Evolutionary conservation across 2,329 filamentous ascomycete species (phyloP).

Genomic region (Scortechinia acanthostroma): DNA sequence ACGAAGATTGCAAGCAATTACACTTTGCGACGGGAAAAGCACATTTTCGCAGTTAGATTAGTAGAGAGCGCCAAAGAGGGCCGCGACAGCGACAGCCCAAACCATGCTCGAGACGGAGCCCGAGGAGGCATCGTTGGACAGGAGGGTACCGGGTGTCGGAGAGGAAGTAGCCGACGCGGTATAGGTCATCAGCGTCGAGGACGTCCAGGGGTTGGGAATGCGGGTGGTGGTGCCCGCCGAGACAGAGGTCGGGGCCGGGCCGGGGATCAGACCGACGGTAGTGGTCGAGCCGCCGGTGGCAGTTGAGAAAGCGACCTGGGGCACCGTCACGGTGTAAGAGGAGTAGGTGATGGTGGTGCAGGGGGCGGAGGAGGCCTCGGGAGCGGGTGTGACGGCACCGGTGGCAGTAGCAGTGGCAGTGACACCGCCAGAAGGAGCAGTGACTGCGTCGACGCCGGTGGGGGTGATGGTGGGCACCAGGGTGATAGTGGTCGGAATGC

Average conservation of each 20-base stretch:
- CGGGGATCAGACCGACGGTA: neutral
- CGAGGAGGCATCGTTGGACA: no score
- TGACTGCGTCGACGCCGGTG: conserved; percentile 12
- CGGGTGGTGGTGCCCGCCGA: no score
- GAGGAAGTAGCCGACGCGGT: no score
- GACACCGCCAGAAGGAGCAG: conserved; percentile 6
- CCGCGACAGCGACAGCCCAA: no score
- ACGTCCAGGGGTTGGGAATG: no score
- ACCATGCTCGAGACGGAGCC: no score
- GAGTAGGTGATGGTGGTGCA: conserved; percentile 35
- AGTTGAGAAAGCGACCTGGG: conserved; percentile 37
- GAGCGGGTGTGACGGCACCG: conserved; percentile 3
- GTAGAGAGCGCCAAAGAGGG: no score
- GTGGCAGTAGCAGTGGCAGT: conserved; percentile 3
- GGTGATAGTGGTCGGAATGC: conserved; percentile 58
- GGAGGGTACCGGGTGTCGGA: no score
- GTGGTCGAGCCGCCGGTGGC: neutral
- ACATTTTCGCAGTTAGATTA: no score
- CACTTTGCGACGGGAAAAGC: no score
- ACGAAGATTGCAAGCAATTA: no score
- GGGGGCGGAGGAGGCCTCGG: conserved; percentile 26
- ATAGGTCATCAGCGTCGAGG: no score
- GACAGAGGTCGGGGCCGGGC: neutral
- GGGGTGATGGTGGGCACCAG: conserved; percentile 47
- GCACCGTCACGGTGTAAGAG: conserved; percentile 40